These are phyloP conservation scores for Fusarium sp. DNA, from an alignment of 2,329 filamentous ascomycete species.

Conservation along the genomic window DNA sequence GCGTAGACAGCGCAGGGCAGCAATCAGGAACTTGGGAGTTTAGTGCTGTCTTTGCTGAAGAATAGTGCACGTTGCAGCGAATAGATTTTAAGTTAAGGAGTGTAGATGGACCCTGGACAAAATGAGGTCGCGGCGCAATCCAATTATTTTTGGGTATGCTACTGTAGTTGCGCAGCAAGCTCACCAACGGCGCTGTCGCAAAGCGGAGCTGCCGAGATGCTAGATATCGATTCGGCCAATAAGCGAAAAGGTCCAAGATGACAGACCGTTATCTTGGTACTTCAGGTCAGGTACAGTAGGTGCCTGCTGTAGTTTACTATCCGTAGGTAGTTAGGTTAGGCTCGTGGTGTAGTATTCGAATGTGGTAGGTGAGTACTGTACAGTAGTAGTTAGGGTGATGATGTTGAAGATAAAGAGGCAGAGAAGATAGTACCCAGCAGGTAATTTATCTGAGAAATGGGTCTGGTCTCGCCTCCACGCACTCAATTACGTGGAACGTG, in stretches of 20 bases:
- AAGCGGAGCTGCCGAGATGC: slow-evolving; percentile 37
- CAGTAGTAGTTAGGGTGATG: slow-evolving; percentile 11
- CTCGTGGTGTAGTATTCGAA: slow-evolving; percentile 8
- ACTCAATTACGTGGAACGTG: slow-evolving; percentile 39
- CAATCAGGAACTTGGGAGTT: background rate
- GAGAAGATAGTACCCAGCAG: background rate
- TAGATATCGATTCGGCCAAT: slow-evolving; percentile 23
- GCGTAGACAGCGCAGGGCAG: background rate
- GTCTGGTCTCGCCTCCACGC: slow-evolving; percentile 13
- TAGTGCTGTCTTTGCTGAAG: background rate
- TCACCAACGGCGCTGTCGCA: slow-evolving; percentile 31
- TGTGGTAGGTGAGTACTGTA: background rate
- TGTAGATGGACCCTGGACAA: slow-evolving; percentile 34
- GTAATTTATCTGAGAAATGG: background rate
- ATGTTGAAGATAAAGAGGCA: background rate
- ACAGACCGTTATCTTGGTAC: slow-evolving; percentile 27
- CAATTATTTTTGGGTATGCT: slow-evolving; percentile 26
- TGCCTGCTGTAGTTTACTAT: slow-evolving; percentile 1
- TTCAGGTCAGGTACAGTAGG: background rate
- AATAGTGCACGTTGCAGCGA: slow-evolving; percentile 1
- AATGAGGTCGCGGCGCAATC: slow-evolving; percentile 35
- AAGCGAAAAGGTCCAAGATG: slow-evolving; percentile 15
- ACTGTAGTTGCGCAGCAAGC: slow-evolving; percentile 29
- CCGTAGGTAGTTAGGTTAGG: slow-evolving; percentile 4
- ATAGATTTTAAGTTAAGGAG: slow-evolving; percentile 8